Conservation (phyloP, 2,329 filamentous ascomycete genomes). For the Metarhizium rileyi region DNA sequence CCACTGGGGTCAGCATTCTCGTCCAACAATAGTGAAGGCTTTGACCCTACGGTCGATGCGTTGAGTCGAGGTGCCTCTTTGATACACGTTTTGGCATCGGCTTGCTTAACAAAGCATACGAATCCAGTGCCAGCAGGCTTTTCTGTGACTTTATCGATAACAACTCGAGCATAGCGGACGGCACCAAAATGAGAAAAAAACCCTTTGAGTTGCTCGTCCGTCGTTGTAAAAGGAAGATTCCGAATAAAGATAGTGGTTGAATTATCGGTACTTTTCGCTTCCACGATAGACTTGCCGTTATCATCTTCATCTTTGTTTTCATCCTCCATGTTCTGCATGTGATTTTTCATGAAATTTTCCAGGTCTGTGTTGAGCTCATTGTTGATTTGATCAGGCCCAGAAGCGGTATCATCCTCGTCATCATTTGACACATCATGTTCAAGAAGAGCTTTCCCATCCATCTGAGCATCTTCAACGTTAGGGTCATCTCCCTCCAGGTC, state of each 20-base stretch:
- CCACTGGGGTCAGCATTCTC: slow-evolving; percentile 73
- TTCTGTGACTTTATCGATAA: slow-evolving; percentile 77
- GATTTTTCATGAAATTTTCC: slow-evolving; percentile 48
- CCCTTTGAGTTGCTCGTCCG: slow-evolving; percentile 70
- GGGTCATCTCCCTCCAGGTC: slow-evolving; percentile 22
- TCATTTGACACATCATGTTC: slow-evolving; percentile 18
- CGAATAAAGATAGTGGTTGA: slow-evolving; percentile 81
- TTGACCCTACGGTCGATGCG: slow-evolving; percentile 38
- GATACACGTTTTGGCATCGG: slow-evolving; percentile 69
- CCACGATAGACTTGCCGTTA: slow-evolving; percentile 27
- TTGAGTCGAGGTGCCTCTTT: slow-evolving; percentile 58
- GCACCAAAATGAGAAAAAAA: slow-evolving; percentile 84
- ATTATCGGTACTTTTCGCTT: slow-evolving; percentile 45
- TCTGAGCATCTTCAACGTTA: slow-evolving; percentile 24
- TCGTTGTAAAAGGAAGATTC: slow-evolving; percentile 83
- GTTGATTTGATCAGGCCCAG: slow-evolving; percentile 20
- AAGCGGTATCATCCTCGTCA: slow-evolving; percentile 9
- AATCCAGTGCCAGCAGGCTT: slow-evolving; percentile 88
- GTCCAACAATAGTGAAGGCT: slow-evolving; percentile 80
- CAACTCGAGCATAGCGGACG: slow-evolving; percentile 84
- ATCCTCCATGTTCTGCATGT: slow-evolving; percentile 47
- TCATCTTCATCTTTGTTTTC: slow-evolving; percentile 40
- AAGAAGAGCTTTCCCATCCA: slow-evolving; percentile 20
- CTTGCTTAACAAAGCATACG: slow-evolving; percentile 75
- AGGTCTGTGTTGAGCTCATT: slow-evolving; percentile 35